phyloP scores from a whole-genome alignment of 2,329 filamentous ascomycete species.

The Clonostachys rhizophaga region DNA sequence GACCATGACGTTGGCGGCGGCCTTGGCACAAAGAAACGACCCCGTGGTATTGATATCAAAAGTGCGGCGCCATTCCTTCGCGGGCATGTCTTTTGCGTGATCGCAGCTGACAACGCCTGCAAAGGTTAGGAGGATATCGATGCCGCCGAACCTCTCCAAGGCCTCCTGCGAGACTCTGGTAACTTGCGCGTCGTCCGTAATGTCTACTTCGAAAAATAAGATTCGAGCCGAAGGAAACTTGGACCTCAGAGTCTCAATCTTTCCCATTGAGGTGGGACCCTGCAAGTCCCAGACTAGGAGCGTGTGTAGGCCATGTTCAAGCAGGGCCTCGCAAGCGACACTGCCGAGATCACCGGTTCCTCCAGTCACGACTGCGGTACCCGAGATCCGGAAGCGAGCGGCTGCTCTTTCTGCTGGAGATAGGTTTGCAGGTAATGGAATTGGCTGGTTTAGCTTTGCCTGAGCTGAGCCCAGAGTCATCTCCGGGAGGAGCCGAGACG shows the following conservation, averaged over 20 bases:
- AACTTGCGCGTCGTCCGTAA: constrained; percentile 9
- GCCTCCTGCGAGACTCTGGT: constrained; percentile 5
- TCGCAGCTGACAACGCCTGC: constrained; percentile 64
- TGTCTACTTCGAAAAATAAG: constrained; percentile 6
- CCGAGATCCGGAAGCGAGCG: constrained; percentile 19
- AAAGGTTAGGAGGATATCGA: constrained; percentile 15
- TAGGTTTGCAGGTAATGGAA: not conserved
- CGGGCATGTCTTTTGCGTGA: constrained; percentile 54
- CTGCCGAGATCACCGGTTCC: constrained; percentile 35
- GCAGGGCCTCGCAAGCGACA: constrained; percentile 52
- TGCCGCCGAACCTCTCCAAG: constrained; percentile 5
- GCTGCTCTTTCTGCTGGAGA: not conserved
- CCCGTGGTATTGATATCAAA: constrained; percentile 72
- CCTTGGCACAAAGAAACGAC: constrained; percentile 65
- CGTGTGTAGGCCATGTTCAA: constrained; percentile 60
- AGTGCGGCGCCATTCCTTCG: constrained; percentile 55
- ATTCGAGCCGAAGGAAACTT: constrained; percentile 12
- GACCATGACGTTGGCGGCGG: constrained; percentile 50
- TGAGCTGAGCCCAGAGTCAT: too few relatives aligned
- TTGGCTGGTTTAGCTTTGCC: not conserved
- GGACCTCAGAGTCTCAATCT: constrained; percentile 3
- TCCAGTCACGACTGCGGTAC: constrained; percentile 38
- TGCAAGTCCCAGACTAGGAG: constrained; percentile 58
- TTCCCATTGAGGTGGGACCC: constrained; percentile 5
- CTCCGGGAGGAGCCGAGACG: too few relatives aligned